phyloP scores from a whole-genome alignment of 805 yeast species.

The Starmerella vitae region DNA sequence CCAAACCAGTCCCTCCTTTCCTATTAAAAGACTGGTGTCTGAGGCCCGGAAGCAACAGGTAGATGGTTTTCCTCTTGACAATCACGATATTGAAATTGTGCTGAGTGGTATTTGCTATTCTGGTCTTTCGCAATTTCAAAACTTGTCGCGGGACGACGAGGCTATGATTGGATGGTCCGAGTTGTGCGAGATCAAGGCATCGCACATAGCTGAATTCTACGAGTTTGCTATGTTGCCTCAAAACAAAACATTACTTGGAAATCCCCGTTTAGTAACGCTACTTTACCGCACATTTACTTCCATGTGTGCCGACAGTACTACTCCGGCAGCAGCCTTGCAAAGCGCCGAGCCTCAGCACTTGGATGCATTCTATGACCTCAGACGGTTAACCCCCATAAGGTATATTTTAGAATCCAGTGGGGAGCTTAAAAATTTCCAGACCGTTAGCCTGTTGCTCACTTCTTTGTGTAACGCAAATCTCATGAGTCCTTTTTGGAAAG shows the following conservation, averaged over 20 bases:
- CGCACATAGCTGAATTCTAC: slow-evolving; percentile 17
- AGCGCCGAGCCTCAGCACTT: not conserved
- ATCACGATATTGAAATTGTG: slow-evolving; percentile 23
- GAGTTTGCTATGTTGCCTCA: slow-evolving; percentile 20
- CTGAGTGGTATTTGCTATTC: slow-evolving; percentile 24
- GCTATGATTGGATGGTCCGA: slow-evolving; percentile 15
- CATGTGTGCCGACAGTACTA: slow-evolving; percentile 13
- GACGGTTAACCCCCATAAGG: slow-evolving; percentile 8
- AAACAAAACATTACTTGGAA: slow-evolving; percentile 17
- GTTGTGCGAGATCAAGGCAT: slow-evolving; percentile 21
- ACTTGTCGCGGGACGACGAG: slow-evolving; percentile 6
- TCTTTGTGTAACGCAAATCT: slow-evolving; percentile 22
- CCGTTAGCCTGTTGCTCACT: slow-evolving; percentile 21
- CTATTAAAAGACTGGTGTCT: slow-evolving; percentile 19
- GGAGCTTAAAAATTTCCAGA: slow-evolving; percentile 10
- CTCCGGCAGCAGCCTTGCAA: slow-evolving; percentile 18
- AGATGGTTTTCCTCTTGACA: slow-evolving; percentile 23
- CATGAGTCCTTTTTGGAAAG: slow-evolving; percentile 26
- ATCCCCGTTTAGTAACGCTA: slow-evolving; percentile 19
- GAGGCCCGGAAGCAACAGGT: slow-evolving; percentile 24
- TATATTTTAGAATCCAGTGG: slow-evolving; percentile 9
- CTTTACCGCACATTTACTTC: slow-evolving; percentile 22
- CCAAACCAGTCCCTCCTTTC: slow-evolving; percentile 15
- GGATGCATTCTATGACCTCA: slow-evolving; percentile 10
- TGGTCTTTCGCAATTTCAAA: slow-evolving; percentile 18